phyloP scores from a whole-genome alignment of 2,329 filamentous ascomycete species.

The Fusarium sp. region DNA sequence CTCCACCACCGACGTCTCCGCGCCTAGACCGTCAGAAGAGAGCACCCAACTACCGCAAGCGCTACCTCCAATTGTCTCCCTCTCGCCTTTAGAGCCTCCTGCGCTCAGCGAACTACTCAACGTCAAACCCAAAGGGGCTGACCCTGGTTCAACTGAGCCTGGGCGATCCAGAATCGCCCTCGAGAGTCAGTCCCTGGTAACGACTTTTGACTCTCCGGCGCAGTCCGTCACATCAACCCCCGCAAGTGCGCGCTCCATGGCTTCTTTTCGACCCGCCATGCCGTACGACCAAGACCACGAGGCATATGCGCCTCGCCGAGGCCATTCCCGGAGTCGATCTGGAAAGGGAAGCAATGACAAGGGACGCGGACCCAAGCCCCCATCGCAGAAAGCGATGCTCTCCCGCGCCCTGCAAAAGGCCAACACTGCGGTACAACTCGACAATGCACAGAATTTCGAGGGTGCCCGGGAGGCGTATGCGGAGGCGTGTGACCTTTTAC shows the following conservation, averaged over 20 bases:
- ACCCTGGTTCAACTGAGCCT: conserved; percentile 46
- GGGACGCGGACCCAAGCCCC: conserved; percentile 58
- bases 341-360: conserved; percentile 55
- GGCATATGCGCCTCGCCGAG: conserved; percentile 45
- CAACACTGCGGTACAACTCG: conserved; percentile 93
- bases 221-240: conserved; percentile 37
- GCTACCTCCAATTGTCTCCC: conserved; percentile 46
- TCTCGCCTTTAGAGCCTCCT: conserved; percentile 46
- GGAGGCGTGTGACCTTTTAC: conserved; percentile 90
- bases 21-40: conserved; percentile 24
- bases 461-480: conserved; percentile 91
- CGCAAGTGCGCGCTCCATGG: conserved; percentile 29
- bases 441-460: conserved; percentile 96
- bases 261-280: conserved; percentile 44
- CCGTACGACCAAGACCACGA: conserved; percentile 52
- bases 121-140: conserved; percentile 46
- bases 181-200: conserved; percentile 50
- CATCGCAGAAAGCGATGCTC: conserved; percentile 94
- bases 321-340: conserved; percentile 53
- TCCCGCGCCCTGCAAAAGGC: conserved; percentile 96
- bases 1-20: conserved; percentile 27
- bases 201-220: conserved; percentile 30
- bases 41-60: conserved; percentile 33
- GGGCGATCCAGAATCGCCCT: conserved; percentile 42
- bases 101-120: conserved; percentile 42